Evolutionary conservation across 139 green algal species (phyloP), one percentile per base, ranked within the genome.

Genomic region (Raphidocelis subcapitata): DNA sequence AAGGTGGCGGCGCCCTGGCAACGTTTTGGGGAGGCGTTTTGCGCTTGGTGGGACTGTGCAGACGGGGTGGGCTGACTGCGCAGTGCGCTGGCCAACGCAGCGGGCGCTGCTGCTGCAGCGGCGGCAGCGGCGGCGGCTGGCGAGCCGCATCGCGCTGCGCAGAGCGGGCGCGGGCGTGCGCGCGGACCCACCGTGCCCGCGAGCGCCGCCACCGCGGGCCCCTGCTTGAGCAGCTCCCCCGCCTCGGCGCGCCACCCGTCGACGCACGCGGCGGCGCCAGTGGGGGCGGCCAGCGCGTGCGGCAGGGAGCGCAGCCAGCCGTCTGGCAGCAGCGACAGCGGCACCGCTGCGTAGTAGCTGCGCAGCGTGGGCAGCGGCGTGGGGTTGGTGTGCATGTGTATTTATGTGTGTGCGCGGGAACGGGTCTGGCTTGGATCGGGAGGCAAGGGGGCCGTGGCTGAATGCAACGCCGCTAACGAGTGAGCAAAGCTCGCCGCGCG

Each of bases 341-440:
- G 87, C 31, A 89, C 77, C 3, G 86, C 81, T 0, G 86, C 12
- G 67, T 95, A 95, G 75, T 95, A 94, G 62, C 84, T 87, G 65
- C 75, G 72, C 10, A 3, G 44, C n/a, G 3, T 52, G 71, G 28
- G 44, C 35, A 57, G 59, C 44, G 36, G 26, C 29, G 46, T 33
- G 56, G 56, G 16, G 26, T 33, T 32, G 26, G 16, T 64, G 15
- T n/a, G n/a, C n/a, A n/a, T n/a, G n/a, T n/a, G n/a, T n/a, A n/a
- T n/a, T n/a, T n/a, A n/a, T n/a, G n/a, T n/a, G n/a, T n/a, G n/a
- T n/a, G n/a, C n/a, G n/a, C n/a, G n/a, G n/a, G n/a, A n/a, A n/a
- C n/a, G n/a, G n/a, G n/a, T n/a, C n/a, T n/a, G n/a, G n/a, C n/a
- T n/a, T n/a, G n/a, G n/a, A n/a, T n/a, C n/a, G n/a, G n/a, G n/a